Evolutionary conservation across 2,329 filamentous ascomycete species (phyloP).

Genomic region (Neofusicoccum kwambonambiense): DNA sequence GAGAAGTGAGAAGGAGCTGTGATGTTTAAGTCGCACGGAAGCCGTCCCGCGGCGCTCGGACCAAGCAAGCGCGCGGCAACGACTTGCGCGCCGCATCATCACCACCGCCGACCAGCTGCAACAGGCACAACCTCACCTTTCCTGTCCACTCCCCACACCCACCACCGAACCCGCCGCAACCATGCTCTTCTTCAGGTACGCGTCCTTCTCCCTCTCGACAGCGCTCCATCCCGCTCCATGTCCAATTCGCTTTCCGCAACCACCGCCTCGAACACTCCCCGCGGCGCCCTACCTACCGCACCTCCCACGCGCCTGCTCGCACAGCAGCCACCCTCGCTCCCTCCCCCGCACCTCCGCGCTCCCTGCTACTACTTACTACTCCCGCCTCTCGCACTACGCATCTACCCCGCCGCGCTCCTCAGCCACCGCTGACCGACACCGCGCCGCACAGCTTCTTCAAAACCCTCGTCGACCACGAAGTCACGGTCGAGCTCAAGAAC

Average conservation of each 20-base stretch:
- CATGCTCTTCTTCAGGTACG: constrained; percentile 56
- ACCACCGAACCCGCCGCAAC: neutral
- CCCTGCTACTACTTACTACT: no score
- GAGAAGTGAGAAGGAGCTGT: no score
- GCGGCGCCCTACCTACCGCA: neutral
- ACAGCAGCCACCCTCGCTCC: neutral
- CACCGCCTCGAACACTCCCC: neutral
- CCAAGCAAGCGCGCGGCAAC: no score
- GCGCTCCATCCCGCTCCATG: neutral
- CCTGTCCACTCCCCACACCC: no score
- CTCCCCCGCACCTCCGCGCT: no score
- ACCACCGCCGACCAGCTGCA: no score
- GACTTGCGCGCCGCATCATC: no score
- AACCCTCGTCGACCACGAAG: constrained; percentile 93
- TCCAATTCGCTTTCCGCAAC: neutral
- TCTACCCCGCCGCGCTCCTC: neutral
- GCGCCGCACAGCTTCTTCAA: constrained; percentile 79
- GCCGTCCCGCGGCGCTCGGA: no score
- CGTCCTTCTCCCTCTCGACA: neutral
- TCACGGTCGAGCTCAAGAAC: constrained; percentile 98
- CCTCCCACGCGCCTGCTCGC: neutral
- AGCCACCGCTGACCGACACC: no score
- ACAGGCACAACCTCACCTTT: no score
- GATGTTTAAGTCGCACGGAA: no score
- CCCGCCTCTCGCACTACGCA: neutral